Evolutionary conservation across 2,329 filamentous ascomycete species (phyloP).

Genomic region (Ophiostoma sp.): DNA sequence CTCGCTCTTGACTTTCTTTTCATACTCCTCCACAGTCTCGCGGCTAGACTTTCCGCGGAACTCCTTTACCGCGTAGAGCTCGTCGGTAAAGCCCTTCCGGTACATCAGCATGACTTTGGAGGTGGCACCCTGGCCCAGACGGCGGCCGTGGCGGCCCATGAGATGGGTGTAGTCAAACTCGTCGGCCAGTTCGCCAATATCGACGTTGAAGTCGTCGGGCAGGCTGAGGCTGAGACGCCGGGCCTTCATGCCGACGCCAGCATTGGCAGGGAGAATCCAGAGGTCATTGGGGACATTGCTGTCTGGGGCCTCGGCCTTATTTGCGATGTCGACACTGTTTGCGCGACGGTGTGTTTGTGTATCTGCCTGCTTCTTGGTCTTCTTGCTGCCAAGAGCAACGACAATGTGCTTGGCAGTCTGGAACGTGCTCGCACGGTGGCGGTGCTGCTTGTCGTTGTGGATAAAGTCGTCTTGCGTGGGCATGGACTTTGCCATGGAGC

Average conservation of each 20-base stretch:
- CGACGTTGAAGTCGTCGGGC: constrained; percentile 68
- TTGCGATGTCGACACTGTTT: constrained; percentile 44
- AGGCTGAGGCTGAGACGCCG: constrained; percentile 69
- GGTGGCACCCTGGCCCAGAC: constrained; percentile 75
- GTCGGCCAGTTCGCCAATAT: constrained; percentile 60
- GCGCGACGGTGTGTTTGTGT: constrained; percentile 36
- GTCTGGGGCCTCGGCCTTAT: constrained; percentile 31
- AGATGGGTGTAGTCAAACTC: constrained; percentile 69
- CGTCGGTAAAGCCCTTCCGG: constrained; percentile 58
- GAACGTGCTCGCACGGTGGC: constrained; percentile 35
- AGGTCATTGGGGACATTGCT: constrained; percentile 32
- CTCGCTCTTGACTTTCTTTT: constrained; percentile 86
- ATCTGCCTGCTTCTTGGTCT: constrained; percentile 26
- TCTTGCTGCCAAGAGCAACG: constrained; percentile 26
- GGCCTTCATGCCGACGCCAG: constrained; percentile 70
- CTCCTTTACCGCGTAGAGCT: constrained; percentile 81
- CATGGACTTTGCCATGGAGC: constrained; percentile 30
- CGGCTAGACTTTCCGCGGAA: constrained; percentile 67
- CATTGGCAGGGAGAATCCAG: constrained; percentile 59
- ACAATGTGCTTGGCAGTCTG: constrained; percentile 47
- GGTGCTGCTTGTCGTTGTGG: constrained; percentile 45
- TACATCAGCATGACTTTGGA: constrained; percentile 78
- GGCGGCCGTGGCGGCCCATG: constrained; percentile 66
- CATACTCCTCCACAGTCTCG: constrained; percentile 69
- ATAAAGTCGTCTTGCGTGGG: constrained; percentile 44